phyloP scores from a whole-genome alignment of 495 filamentous ascomycete species.

The Daldinia caldariorum region DNA sequence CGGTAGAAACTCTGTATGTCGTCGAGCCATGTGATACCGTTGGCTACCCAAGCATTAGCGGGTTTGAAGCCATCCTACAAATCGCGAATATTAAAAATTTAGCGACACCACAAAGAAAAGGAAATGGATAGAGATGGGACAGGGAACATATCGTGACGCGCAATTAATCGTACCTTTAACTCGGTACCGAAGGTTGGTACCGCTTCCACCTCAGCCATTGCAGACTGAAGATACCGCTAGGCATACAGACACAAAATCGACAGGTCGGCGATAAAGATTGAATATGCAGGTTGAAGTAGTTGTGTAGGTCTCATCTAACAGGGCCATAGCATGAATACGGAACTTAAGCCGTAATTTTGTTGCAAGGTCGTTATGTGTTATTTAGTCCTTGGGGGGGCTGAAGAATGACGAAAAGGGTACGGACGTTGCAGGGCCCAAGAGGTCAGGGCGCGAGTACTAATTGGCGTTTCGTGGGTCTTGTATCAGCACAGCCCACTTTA shows the following conservation, averaged over 20 bases:
- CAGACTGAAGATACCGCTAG: conserved; percentile 40
- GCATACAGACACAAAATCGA: conserved; percentile 32
- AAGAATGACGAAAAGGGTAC: conserved; percentile 29
- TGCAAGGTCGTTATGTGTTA: neutral
- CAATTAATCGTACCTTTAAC: conserved; percentile 73
- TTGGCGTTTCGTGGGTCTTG: neutral
- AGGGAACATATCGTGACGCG: neutral
- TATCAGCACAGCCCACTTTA: conserved; percentile 32
- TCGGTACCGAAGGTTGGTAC: conserved; percentile 87
- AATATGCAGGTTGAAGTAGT: conserved; percentile 22
- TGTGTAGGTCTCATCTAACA: conserved; percentile 27
- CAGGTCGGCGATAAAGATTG: conserved; percentile 13
- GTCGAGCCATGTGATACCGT: conserved; percentile 92
- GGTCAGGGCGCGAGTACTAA: neutral
- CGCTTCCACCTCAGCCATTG: conserved; percentile 78
- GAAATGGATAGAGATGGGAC: neutral
- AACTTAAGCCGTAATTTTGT: conserved; percentile 10
- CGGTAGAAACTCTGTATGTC: conserved; percentile 98
- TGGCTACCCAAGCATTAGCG: conserved; percentile 88
- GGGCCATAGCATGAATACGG: conserved; percentile 44
- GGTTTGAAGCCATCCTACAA: conserved; percentile 91
- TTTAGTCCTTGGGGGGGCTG: neutral
- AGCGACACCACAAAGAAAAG: conserved; percentile 13
- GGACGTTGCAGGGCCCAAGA: conserved; percentile 8
- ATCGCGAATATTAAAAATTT: conserved; percentile 24